Base-by-base conservation (phyloP, 331 rosid species). In the Malus hybrid region DNA sequence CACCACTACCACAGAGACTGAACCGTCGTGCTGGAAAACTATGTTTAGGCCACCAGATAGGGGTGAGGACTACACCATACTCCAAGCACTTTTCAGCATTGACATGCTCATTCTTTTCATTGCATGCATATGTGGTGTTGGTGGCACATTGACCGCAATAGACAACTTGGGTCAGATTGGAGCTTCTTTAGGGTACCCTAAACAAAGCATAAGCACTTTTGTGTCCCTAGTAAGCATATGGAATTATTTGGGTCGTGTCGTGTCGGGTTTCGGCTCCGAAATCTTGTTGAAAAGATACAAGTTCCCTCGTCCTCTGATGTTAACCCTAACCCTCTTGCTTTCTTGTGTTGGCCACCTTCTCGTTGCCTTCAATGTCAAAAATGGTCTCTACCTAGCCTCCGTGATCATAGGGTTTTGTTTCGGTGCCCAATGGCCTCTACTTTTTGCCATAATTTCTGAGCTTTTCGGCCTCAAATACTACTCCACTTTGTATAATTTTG, bases 51-150 rank as follows among this genome's bases (percentile, higher is more conserved):
- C 77, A 4, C 89, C 89, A 1, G 64, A 44, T 1, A 81, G 87
- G 50, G 89, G 89, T 6, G 89, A 85, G 28, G 89, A 85, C 73
- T 85, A 73, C 66, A 83, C 89, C 4, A 85, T 85, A 18, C 86
- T 85, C 12, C 89, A 85, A 77, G 89, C 89, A 10, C 83, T 85
- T 27, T 83, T 85, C 77, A 85, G 89, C 69, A 2, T 67, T 6
- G 89, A 85, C 83, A 85, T 85, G 89, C 32, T 71, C 3, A 63
- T 85, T 24, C 72, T 85, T 3, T 85, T 83, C 79, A 5, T 77
- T 10, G 19, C 86, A 1, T 73, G 80, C 67, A 75, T 72, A 7
- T 85, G 88, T 22, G 88, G 88, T 11, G 80, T 81, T 36, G 88
- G 88, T 6, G 86, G 88, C 24, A 76, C 86, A 4, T 70, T 85